Percentiles rank a stretch among this genome's conserved stretches.
phyloP scores from a whole-genome alignment of 2,329 filamentous ascomycete genomes.

The Fusarium sp. region DNA sequence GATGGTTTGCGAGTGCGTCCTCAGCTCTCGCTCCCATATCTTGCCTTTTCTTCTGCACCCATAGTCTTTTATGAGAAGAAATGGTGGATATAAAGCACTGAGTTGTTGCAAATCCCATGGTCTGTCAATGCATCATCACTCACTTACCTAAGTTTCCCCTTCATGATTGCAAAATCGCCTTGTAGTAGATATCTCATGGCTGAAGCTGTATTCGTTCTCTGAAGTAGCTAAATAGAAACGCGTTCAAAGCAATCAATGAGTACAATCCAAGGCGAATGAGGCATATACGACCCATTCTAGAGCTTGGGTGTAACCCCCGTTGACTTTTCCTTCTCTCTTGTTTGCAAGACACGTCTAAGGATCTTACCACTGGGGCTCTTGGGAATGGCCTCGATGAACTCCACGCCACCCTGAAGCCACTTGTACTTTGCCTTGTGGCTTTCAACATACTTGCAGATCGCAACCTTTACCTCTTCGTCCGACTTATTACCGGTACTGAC shows the following conservation, averaged over 20 bases:
- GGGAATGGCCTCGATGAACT: background rate
- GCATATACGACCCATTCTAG: background rate
- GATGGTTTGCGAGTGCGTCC: too few species aligned
- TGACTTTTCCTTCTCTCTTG: background rate
- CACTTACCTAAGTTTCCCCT: background rate
- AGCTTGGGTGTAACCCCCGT: accelerated
- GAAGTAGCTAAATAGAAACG: too few species aligned
- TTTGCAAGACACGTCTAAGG: background rate
- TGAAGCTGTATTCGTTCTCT: background rate
- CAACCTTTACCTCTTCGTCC: background rate
- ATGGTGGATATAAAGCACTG: accelerated
- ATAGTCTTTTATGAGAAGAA: too few species aligned
- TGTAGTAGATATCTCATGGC: background rate
- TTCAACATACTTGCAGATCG: background rate
- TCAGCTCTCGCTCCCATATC: too few species aligned
- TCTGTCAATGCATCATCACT: accelerated
- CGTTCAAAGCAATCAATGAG: accelerated
- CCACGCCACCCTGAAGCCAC: background rate
- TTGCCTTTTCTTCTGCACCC: too few species aligned
- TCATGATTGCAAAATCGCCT: too few species aligned
- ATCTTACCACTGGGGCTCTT: background rate
- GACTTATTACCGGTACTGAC: background rate
- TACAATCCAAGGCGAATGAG: accelerated
- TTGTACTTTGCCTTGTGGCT: background rate
- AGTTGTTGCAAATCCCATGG: accelerated